Evolutionary conservation across 495 filamentous ascomycete genomes (phyloP), one percentile per base, ranked within the genome.

Genomic region (Durotheca rogersii): DNA sequence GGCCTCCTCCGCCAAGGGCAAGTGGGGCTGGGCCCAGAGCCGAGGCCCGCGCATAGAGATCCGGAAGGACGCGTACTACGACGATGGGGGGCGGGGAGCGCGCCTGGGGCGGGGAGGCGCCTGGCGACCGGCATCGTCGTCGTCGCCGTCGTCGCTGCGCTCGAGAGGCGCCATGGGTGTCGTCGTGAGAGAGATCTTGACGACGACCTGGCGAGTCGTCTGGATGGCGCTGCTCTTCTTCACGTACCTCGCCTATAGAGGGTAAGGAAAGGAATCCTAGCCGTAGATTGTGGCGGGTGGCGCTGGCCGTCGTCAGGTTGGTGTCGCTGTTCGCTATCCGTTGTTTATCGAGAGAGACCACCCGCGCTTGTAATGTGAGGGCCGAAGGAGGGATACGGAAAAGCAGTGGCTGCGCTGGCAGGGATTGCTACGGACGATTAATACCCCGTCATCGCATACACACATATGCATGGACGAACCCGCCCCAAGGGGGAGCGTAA

Each of bases 221-320:
- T 78, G 74, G 74, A 75, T 78, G 68, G 72, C 64, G 19, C 32
- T 72, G 25, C 27, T 58, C 17, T 67, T 73, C 30, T 78, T 67
- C 59, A 62, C 41, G 5, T 76, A 64, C 46, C 51, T 78, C 33
- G 56, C 60, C 10, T 70, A 60, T 46, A 66, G 64, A 51, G 72
- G 72, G 6, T 77, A 39, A 30, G 37, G n/a, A n/a, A n/a, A n/a
- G n/a, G n/a, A n/a, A n/a, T n/a, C n/a, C n/a, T 17, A 7, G 21
- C 3, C 10, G 9, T 25, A 33, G 10, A 14, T 30, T 19, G 34
- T 27, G 4, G 4, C 4, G 9, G 9, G 9, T 4, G 23, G 4
- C 23, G 4, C 23, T 27, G 23, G 4, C 4, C 23, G 9, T 4
- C 23, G 4, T 27, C 23, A 27, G 9, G 9, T 4, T 27, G 4